Evolutionary conservation across 768 basidiomycete species (phyloP).

Genomic region (Naganishia randhawae): DNA sequence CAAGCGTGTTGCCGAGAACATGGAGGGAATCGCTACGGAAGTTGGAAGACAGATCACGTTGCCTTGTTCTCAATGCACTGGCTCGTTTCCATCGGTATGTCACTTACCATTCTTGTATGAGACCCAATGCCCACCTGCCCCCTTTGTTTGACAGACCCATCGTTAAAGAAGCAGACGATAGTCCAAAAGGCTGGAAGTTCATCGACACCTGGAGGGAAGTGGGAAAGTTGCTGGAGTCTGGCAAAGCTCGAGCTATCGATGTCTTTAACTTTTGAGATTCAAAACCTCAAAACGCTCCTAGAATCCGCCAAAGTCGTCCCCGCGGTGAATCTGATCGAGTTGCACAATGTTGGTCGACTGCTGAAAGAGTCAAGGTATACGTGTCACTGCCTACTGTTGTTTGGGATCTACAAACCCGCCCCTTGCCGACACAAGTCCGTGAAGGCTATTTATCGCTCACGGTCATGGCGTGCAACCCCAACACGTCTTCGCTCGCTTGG

Average conservation of each 20-base stretch:
- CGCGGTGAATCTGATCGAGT: conserved; percentile 66
- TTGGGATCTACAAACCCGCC: conserved; percentile 51
- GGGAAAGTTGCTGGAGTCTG: conserved; percentile 60
- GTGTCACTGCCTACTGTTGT: conserved; percentile 64
- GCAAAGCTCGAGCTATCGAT: conserved; percentile 54
- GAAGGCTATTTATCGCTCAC: conserved; percentile 40
- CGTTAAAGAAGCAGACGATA: conserved; percentile 19
- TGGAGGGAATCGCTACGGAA: conserved; percentile 53
- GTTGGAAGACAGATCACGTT: conserved; percentile 66
- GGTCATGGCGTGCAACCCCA: conserved; percentile 54
- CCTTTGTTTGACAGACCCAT: conserved; percentile 8
- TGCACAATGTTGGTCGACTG: conserved; percentile 60
- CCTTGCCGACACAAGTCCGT: conserved; percentile 40
- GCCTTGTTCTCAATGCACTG: conserved; percentile 62
- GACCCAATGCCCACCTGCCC: not conserved
- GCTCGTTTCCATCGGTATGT: conserved; percentile 29
- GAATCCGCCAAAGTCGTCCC: conserved; percentile 63
- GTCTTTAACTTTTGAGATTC: conserved; percentile 70
- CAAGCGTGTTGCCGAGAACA: conserved; percentile 29
- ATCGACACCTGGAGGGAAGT: conserved; percentile 74
- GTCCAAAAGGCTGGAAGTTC: conserved; percentile 63
- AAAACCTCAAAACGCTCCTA: conserved; percentile 66
- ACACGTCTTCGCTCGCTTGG: conserved; percentile 60
- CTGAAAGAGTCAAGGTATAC: conserved; percentile 60
- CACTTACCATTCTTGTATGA: not conserved